Evolutionary conservation across 1,284 basidiomycete genomes (phyloP), one percentile per base, ranked within the genome.

Genomic region (Apiotrichum laibachii): DNA sequence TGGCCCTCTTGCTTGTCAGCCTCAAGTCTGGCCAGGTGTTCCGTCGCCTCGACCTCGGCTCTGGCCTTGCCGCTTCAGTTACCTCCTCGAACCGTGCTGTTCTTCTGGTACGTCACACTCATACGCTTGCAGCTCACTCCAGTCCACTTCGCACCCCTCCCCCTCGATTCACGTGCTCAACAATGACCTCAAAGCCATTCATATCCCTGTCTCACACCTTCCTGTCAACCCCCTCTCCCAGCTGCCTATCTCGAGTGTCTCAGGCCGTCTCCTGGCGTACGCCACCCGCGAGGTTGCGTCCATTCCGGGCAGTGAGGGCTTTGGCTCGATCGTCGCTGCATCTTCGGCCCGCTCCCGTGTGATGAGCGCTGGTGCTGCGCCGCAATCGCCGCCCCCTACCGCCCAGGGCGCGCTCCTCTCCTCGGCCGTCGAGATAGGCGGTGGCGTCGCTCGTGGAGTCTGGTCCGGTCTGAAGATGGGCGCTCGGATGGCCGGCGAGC

Each of bases 401-500:
- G 34, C 59, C 9, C 71, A 70, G 49, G 60, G 58, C 13, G 72
- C 69, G 11, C 33, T 75, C 2, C 59, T 74, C 21, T 58, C 64
- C 6, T 73, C 75, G 0, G 75, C 73, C 0, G 71, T 72, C 0
- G 71, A 71, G 55, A 71, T 77, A 22, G 74, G 75, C 15, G 72
- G 73, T 21, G 73, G 71, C 11, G 73, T 75, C 2, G 75, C 73
- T 7, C 56, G 72, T 37, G 73, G 73, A 0, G 72, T 77, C 11
- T 77, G 75, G 75, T 73, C 73, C 0, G 75, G 75, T 1, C 43
- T 77, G 22, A 75, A 73, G 59, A 69, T 69, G 61, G 73, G 75
- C 19, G 75, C 72, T 2, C 57, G 62, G 55, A 74, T 70, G 16
- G 75, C 71, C 3, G 55, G 61, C 19, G 53, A 62, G n/a, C n/a